Percentiles rank a stretch among this genome's conserved stretches.
These are phyloP conservation scores for Protostelium mycophagum DNA, from an alignment of 78 protist genomes.

Conservation along the genomic window DNA sequence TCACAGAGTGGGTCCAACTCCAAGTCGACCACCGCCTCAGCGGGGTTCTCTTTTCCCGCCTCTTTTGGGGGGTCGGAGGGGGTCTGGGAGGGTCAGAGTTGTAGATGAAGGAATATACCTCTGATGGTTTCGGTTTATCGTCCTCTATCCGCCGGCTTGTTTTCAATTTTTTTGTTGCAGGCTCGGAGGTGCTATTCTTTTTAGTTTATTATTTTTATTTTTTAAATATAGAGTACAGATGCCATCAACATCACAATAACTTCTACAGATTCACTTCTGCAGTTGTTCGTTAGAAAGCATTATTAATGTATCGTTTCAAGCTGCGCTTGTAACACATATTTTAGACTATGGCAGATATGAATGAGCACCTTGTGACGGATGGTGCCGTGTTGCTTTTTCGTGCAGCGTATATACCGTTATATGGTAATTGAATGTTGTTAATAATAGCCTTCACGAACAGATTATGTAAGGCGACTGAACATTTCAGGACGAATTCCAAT, in stretches of 20 bases:
- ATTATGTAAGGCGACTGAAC: neutral
- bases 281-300: no score
- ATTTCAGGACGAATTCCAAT: neutral
- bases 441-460: neutral
- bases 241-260: no score
- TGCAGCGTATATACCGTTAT: neutral
- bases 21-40: neutral
- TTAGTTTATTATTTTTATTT: no score
- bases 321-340: neutral
- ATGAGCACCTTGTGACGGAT: no score
- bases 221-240: no score
- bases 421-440: neutral
- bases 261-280: no score
- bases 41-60: neutral
- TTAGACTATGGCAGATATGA: no score
- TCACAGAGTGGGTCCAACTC: neutral
- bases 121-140: neutral
- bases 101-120: neutral
- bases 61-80: neutral
- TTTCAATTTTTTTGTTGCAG: neutral
- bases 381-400: neutral
- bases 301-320: neutral
- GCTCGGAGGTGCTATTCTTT: neutral
- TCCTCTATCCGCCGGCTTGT: neutral
- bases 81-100: neutral